A percentile compares a stretch with the other conserved stretches of the same genome.
These are phyloP conservation scores for Coemansia sp. DNA, from an alignment of 192 early-diverging fungal species.

Conservation along the genomic window DNA sequence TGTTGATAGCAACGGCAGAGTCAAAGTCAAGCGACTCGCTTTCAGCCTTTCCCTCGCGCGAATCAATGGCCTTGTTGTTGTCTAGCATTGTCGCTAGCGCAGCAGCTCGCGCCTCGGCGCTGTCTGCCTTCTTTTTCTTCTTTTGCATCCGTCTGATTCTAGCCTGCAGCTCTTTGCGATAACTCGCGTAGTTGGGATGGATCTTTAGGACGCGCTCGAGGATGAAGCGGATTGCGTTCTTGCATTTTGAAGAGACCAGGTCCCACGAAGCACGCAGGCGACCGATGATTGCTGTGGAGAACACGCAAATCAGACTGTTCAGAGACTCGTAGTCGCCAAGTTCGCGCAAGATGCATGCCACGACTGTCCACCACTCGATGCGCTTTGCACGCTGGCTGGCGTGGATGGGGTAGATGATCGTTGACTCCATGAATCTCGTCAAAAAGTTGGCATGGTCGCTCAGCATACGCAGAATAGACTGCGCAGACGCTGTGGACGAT, in stretches of 20 bases:
- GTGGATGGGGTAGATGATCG: conserved; percentile 38
- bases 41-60: conserved; percentile 12
- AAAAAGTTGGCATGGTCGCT: conserved; percentile 56
- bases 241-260: conserved; percentile 31
- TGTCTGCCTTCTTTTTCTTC: conserved; percentile 8
- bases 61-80: not conserved
- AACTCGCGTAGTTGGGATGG: conserved; percentile 48
- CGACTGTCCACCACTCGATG: conserved; percentile 52
- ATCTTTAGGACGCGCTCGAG: conserved; percentile 48
- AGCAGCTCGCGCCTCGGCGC: conserved; percentile 1
- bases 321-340: conserved; percentile 57
- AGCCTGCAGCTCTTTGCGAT: conserved; percentile 41
- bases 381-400: conserved; percentile 38
- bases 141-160: conserved; percentile 28
- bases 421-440: conserved; percentile 41
- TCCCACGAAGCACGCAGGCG: conserved; percentile 44
- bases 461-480: conserved; percentile 31
- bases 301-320: conserved; percentile 49
- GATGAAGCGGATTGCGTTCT: conserved; percentile 39
- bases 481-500: conserved; percentile 1
- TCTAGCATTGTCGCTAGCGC: not conserved
- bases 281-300: conserved; percentile 30
- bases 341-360: conserved; percentile 43
- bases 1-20: conserved; percentile 42
- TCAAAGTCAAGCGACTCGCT: conserved; percentile 50